Base-by-base conservation (phyloP, 192 early-diverging fungal species). In the Cladochytrium replicatum region DNA sequence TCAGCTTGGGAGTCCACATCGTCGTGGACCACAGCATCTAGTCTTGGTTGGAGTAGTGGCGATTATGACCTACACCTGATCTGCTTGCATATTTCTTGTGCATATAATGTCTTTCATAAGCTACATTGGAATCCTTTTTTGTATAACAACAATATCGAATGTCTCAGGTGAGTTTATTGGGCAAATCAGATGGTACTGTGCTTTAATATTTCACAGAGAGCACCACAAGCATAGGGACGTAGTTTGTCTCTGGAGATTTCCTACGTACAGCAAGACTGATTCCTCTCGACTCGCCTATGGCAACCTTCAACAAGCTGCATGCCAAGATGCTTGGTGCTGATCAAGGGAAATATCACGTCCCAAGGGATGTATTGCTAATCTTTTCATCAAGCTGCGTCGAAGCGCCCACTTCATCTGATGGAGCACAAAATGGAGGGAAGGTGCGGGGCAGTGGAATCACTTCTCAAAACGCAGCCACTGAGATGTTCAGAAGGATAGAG, bases 211-310 rank as follows among this genome's bases (percentile, higher is more conserved):
- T n/a, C n/a, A n/a, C n/a, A n/a, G n/a, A n/a, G n/a, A n/a, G n/a
- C n/a, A n/a, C n/a, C n/a, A n/a, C n/a, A n/a, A 29, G 71, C 73
- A 1, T 42, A 64, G 7, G 73, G 73, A 2, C 24, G 66, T 43
- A 60, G 64, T n/a, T 75, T 67, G 73, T 37, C 57, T 25, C 59
- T 55, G 39, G 73, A 63, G n/a, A 47, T 42, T 8, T 75, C 73
- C 1, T 66, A 66, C 30, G 55, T 71, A 23, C 73, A 67, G 7
- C 27, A 52, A 40, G 57, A 53, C 52, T 40, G 6, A 23, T 24
- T 4, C n/a, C 25, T 1, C 48, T 47, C 8, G 44, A 66, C 22
- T 51, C 53, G 19, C 66, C 68, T 2, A 30, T 68, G 19, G 29
- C 46, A n/a, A 51, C 57, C 6, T 70, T 75, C 43, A 58, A 67